These are phyloP conservation scores for Keithomyces neogunnii DNA, from an alignment of 2,329 filamentous ascomycete species.

Conservation along the genomic window DNA sequence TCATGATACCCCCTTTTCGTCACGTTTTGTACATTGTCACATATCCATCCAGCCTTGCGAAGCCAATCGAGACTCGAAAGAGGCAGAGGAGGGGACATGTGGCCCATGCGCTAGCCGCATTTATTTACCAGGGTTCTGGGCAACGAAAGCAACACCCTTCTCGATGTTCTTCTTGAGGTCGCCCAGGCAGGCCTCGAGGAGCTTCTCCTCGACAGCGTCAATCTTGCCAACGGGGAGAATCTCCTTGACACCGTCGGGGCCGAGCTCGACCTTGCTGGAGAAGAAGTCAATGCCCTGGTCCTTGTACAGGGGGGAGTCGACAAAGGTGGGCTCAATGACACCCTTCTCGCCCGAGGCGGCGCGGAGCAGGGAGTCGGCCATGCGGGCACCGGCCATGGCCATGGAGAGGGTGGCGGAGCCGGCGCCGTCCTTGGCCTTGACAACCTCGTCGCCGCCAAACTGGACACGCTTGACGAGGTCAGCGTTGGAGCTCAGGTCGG, in stretches of 20 bases:
- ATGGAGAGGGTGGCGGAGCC: slow-evolving; percentile 97
- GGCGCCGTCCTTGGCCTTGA: slow-evolving; percentile 97
- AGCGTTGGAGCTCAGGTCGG: slow-evolving; percentile 69
- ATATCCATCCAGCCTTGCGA: neutral
- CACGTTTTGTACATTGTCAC: slow-evolving; percentile 4
- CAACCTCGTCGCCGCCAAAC: slow-evolving; percentile 98
- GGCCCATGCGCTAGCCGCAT: neutral
- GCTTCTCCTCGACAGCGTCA: slow-evolving; percentile 77
- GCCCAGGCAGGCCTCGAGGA: slow-evolving; percentile 74
- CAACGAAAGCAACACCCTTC: slow-evolving; percentile 67
- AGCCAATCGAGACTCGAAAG: neutral
- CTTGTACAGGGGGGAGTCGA: slow-evolving; percentile 97
- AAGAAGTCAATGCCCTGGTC: slow-evolving; percentile 98
- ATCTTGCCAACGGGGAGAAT: slow-evolving; percentile 81
- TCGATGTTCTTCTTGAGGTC: slow-evolving; percentile 93
- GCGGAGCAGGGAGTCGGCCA: slow-evolving; percentile 87
- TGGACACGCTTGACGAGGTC: slow-evolving; percentile 89
- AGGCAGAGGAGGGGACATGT: neutral
- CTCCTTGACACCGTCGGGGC: slow-evolving; percentile 92
- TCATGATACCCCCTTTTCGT: slow-evolving; percentile 1
- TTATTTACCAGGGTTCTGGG: slow-evolving; percentile 53
- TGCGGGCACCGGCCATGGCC: slow-evolving; percentile 84
- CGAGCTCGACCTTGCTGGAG: slow-evolving; percentile 88
- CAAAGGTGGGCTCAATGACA: slow-evolving; percentile 91
- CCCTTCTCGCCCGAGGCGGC: slow-evolving; percentile 90